These are phyloP conservation scores for Stagonosporopsis cucurbitacearum DNA, from an alignment of 2,329 filamentous ascomycete species.

Conservation along the genomic window DNA sequence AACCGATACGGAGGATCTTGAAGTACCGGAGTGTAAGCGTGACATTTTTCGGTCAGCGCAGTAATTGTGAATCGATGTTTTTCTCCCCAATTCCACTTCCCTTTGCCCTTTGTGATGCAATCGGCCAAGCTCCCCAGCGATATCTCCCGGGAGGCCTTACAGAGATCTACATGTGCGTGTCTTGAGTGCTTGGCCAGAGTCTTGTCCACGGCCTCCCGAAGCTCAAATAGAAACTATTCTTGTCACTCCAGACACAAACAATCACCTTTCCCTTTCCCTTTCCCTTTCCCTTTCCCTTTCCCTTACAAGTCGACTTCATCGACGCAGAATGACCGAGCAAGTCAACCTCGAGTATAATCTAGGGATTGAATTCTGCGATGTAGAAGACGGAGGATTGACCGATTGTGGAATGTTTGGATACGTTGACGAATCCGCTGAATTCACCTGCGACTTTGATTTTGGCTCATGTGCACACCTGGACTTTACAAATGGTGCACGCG, in stretches of 20 bases:
- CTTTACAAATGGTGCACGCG: too few species aligned
- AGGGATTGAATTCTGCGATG: too few species aligned
- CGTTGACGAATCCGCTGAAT: too few species aligned
- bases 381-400: neutral
- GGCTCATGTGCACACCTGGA: neutral
- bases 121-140: neutral
- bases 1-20: slow-evolving; percentile 9
- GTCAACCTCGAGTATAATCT: too few species aligned
- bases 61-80: neutral
- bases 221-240: neutral
- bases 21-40: neutral
- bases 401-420: neutral
- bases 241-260: neutral
- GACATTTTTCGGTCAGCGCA: neutral
- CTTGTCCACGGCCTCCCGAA: neutral
- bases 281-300: neutral
- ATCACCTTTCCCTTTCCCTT: neutral
- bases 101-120: neutral
- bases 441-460: neutral
- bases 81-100: neutral
- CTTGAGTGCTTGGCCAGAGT: neutral
- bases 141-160: neutral
- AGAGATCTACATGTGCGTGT: neutral
- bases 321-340: neutral
- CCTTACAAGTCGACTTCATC: neutral